Evolutionary conservation across 2,329 filamentous ascomycete species (phyloP), one percentile per base, ranked within the genome.

Genomic region (Phialocephala sp.): DNA sequence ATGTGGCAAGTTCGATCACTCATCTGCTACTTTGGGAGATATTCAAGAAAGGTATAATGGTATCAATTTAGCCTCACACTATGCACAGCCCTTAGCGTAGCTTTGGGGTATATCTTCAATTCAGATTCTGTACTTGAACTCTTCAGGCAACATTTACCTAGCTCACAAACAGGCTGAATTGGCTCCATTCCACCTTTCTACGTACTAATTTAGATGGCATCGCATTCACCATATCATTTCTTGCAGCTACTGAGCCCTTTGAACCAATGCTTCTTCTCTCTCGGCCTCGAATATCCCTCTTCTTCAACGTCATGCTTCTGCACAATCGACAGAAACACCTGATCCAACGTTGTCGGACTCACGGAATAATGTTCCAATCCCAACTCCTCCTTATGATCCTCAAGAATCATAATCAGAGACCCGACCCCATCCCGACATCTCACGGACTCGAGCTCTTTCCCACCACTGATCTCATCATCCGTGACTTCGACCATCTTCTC

Each of bases 321-420:
- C 0, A 97, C 93, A 75, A 97, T 95, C 32, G 85, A 85, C 76
- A 97, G 78, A 78, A 97, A 97, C 0, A 97, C 93, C 78, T 97
- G 92, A 75, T 97, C 94, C 50, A 97, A 80, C 18, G 92, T 96
- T 20, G 93, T 95, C 27, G 92, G 92, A 65, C 87, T 91, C 69
- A 97, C 92, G 59, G 90, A 93, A 78, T 94, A 97, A 77, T 96
- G 92, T 76, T 92, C 90, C 57, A 97, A 84, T 0, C 91, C 91
- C 35, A 97, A 77, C 4, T 79, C 77, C 22, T 87, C 80, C 73
- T 89, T 91, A 68, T 89, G 83, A 71, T 88, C 86, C 78, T 97
- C 94, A 0, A 97, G 81, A 47, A 89, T 74, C 15, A 89, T 85
- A 67, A 95, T 92, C 5, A 96, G 79, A 6, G 83, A 82, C 0